Percentiles rank a stretch among this genome's conserved stretches.
phyloP scores from a whole-genome alignment of 2,329 filamentous ascomycete genomes.

The Metarhizium brunneum region DNA sequence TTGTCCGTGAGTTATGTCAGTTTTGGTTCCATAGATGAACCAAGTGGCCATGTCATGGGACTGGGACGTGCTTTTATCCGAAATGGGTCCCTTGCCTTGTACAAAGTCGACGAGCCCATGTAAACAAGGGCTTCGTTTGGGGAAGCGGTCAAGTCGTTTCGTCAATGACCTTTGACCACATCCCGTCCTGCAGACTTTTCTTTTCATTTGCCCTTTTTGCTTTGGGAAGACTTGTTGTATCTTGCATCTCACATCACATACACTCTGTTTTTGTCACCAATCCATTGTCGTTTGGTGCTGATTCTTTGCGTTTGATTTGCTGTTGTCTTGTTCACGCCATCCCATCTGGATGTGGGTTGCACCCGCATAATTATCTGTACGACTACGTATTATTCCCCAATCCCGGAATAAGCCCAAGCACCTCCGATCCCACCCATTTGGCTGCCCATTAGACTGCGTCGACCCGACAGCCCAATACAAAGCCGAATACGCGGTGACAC shows the following conservation, averaged over 20 bases:
- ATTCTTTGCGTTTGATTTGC: constrained; percentile 1
- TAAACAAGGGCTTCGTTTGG: constrained; percentile 2
- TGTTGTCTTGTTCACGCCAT: neutral
- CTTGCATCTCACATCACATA: constrained; percentile 8
- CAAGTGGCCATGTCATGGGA: constrained; percentile 1
- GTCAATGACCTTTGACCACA: constrained; percentile 20
- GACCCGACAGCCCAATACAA: constrained; percentile 23
- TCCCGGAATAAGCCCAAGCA: constrained; percentile 9
- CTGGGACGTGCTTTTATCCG: constrained; percentile 1
- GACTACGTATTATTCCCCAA: constrained; percentile 5
- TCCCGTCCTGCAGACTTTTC: constrained; percentile 18
- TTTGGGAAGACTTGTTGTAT: neutral
- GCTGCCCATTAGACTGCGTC: constrained; percentile 17
- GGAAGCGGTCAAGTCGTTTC: constrained; percentile 9
- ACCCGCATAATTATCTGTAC: constrained; percentile 6
- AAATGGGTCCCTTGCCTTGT: constrained; percentile 4
- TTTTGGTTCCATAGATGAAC: constrained; percentile 3
- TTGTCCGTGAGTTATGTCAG: neutral
- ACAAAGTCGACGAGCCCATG: constrained; percentile 2
- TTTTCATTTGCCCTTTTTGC: neutral
- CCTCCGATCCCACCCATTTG: constrained; percentile 5
- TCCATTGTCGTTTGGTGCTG: neutral
- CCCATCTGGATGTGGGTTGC: constrained; percentile 2
- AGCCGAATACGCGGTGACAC: constrained; percentile 7
- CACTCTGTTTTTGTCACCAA: constrained; percentile 7